Conservation (phyloP, 306 rosid species). For the Acmispon strigosus region DNA sequence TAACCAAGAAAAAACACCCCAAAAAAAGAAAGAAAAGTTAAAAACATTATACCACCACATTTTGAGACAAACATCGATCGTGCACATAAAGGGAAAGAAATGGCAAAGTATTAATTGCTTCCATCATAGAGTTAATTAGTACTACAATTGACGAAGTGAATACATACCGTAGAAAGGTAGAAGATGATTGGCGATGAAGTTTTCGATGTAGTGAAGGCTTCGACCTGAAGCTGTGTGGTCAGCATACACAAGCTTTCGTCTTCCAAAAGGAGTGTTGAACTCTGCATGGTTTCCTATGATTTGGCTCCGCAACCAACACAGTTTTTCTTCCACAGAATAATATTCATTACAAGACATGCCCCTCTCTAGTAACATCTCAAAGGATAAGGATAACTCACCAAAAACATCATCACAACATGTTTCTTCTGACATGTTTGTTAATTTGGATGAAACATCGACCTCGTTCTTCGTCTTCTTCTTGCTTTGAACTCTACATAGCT, state of each 20-base stretch:
- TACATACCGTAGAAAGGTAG: slow-evolving; percentile 79
- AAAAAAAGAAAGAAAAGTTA: too few relatives aligned
- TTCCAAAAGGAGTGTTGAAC: slow-evolving; percentile 53
- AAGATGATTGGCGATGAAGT: slow-evolving; percentile 46
- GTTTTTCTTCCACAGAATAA: slow-evolving; percentile 1
- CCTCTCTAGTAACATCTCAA: slow-evolving; percentile 22
- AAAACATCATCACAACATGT: neutral
- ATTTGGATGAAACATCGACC: neutral
- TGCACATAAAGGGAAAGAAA: too few relatives aligned
- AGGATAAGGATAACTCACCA: slow-evolving; percentile 9
- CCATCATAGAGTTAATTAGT: too few relatives aligned
- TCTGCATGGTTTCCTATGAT: slow-evolving; percentile 42
- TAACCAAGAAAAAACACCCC: too few relatives aligned
- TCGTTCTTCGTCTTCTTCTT: neutral
- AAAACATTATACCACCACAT: too few relatives aligned
- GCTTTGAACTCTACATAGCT: neutral
- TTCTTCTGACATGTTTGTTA: neutral
- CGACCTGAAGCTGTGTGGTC: slow-evolving; percentile 85
- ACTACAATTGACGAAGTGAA: too few relatives aligned
- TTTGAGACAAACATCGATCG: too few relatives aligned
- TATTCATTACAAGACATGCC: slow-evolving; percentile 8
- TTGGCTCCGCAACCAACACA: slow-evolving; percentile 56
- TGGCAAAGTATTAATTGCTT: too few relatives aligned
- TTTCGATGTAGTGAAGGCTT: slow-evolving; percentile 51
- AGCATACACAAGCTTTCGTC: slow-evolving; percentile 48